Evolutionary conservation across 305 asterid species (phyloP).

Genomic region (Galium porrigens): DNA sequence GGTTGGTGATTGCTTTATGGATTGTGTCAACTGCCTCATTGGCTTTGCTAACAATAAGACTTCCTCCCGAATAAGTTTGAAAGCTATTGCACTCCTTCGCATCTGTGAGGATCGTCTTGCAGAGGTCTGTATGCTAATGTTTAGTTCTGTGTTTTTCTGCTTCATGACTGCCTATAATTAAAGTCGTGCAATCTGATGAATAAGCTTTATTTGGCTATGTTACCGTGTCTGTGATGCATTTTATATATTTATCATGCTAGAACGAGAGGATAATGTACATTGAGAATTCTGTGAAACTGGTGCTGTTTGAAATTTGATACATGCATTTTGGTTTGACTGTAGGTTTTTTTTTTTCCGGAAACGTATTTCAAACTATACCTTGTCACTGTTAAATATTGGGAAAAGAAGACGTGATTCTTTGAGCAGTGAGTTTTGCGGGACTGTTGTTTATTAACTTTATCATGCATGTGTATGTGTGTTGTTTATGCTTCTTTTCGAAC

Average conservation of each 20-base stretch:
- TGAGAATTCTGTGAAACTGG: background rate
- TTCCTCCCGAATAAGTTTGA: conserved; percentile 91
- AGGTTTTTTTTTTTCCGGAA: background rate
- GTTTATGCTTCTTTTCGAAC: background rate
- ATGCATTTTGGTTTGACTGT: background rate
- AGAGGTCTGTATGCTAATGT: conserved; percentile 49
- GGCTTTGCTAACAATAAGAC: conserved; percentile 93
- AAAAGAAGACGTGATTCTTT: background rate
- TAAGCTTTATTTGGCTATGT: background rate
- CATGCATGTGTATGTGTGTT: background rate
- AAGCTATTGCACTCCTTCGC: conserved; percentile 98
- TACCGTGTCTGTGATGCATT: background rate
- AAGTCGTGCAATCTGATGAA: background rate
- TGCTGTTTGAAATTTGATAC: background rate
- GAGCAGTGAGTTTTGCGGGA: background rate
- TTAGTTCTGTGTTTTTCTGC: conserved; percentile 4
- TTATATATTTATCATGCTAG: background rate
- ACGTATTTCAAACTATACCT: background rate
- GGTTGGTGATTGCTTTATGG: conserved; percentile 98
- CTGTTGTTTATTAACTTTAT: conserved; percentile 6
- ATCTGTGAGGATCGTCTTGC: conserved; percentile 99
- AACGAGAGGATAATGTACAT: background rate
- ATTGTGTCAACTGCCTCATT: conserved; percentile 96
- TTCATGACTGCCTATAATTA: background rate
- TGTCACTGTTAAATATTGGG: background rate